A percentile compares a stretch with the other conserved stretches of the same genome.
These are phyloP conservation scores for Leishmania tarentolae DNA, from an alignment of 208 protist genomes.

Conservation along the genomic window DNA sequence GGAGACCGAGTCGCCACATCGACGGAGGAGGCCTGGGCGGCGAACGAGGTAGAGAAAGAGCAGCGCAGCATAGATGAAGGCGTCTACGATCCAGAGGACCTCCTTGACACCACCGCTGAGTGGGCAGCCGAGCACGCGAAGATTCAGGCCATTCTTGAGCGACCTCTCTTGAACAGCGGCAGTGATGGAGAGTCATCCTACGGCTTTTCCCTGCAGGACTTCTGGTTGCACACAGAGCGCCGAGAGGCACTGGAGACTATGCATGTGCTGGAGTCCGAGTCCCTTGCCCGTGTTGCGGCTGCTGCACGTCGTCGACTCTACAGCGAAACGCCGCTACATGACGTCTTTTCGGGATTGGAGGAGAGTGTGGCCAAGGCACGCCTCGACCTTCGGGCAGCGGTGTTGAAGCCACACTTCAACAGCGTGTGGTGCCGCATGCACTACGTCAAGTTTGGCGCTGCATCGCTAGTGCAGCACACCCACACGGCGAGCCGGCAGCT, in stretches of 20 bases:
- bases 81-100: conserved; percentile 77
- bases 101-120: conserved; percentile 59
- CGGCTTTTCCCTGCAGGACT: conserved; percentile 63
- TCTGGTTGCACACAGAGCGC: conserved; percentile 79
- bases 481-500: conserved; percentile 71
- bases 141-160: conserved; percentile 50
- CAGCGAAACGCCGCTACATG: conserved; percentile 27
- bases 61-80: conserved; percentile 58
- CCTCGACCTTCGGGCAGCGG: conserved; percentile 61
- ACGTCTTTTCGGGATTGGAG: conserved; percentile 48
- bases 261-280: conserved; percentile 68
- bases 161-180: conserved; percentile 21
- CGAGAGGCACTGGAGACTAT: conserved; percentile 79
- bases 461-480: conserved; percentile 78
- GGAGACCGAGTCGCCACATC: conserved; percentile 23
- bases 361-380: conserved; percentile 52
- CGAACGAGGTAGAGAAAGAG: conserved; percentile 55
- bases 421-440: conserved; percentile 73
- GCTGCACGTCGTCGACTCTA: conserved; percentile 63
- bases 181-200: conserved; percentile 21
- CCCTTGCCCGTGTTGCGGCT: conserved; percentile 50
- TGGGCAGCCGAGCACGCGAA: conserved; percentile 71
- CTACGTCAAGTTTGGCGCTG: conserved; percentile 84
- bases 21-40: conserved; percentile 49
- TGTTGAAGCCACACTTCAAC: conserved; percentile 67